These are phyloP conservation scores for Peniophora sp. DNA, from an alignment of 1,284 basidiomycete genomes.

Conservation along the genomic window DNA sequence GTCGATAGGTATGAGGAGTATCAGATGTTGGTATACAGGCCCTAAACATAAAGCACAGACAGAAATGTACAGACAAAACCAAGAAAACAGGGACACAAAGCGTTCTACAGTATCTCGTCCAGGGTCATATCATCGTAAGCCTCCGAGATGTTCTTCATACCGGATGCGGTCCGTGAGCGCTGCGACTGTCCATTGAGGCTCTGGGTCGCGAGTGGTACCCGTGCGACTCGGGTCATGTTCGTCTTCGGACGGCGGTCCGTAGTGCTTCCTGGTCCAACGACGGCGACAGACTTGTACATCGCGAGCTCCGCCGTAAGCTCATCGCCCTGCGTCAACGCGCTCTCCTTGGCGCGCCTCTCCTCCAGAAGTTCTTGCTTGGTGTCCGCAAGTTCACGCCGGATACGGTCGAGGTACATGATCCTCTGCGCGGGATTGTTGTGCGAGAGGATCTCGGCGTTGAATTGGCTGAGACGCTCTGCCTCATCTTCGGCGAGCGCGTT, in stretches of 20 bases:
- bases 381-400: conserved; percentile 61
- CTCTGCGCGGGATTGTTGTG: conserved; percentile 69
- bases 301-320: conserved; percentile 55
- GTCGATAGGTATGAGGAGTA: no score
- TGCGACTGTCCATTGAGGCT: conserved; percentile 27
- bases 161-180: not conserved
- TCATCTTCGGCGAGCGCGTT: conserved; percentile 71
- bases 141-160: conserved; percentile 10
- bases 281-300: conserved; percentile 61
- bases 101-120: conserved; percentile 40
- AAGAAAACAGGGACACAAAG: not conserved
- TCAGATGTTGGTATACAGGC: no score
- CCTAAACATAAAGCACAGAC: not conserved
- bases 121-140: conserved; percentile 42
- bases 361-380: conserved; percentile 59
- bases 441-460: conserved; percentile 71
- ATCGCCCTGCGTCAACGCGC: conserved; percentile 35
- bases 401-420: conserved; percentile 67
- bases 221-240: conserved; percentile 49
- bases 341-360: conserved; percentile 48
- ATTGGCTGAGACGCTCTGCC: conserved; percentile 53
- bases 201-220: conserved; percentile 44
- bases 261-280: conserved; percentile 25
- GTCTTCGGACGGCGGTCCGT: conserved; percentile 54
- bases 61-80: not conserved